Base-by-base conservation (phyloP, 78 protist genomes). In the Protostelium mycophagum region DNA sequence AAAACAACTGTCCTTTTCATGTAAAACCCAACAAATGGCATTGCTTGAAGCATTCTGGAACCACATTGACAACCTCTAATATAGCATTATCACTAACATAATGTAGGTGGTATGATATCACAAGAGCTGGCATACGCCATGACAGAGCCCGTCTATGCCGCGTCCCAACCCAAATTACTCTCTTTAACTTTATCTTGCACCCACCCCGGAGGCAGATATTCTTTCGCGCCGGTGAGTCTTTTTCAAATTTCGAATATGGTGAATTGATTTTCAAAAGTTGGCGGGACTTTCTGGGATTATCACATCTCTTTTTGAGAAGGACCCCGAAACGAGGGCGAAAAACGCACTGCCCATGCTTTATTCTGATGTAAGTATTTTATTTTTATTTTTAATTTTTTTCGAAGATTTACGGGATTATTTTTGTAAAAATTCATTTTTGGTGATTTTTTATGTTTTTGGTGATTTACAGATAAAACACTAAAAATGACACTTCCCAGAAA, bases 71-170 rank as follows among this genome's bases (percentile, higher is more conserved):
- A n/a, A n/a, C n/a, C n/a, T n/a, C n/a, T n/a, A n/a, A n/a, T n/a
- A n/a, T n/a, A n/a, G n/a, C n/a, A n/a, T n/a, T n/a, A n/a, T n/a
- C n/a, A n/a, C n/a, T n/a, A n/a, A n/a, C n/a, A 16, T 51, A 16
- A 51, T 25, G 5, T 16, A 51, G 73, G 94, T 35, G 94, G 94
- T 38, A 92, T 92, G 94, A 89, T 92, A 25, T 28, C 90, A 0
- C 36, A 90, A 28, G 91, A 92, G 34, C 28, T 92, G 38, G 91
- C 91, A 28, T 9, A 51, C 73, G 73, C 73, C 16, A 5, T 51
- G 73, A 51, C 73, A 5, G 16, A 51, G 31, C 73, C 73, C 73
- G 16, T 25, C 16, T 16, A 16, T 25, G 31, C 34, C 0, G 34
- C 51, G 10, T 38, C 84, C 39, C 85, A 86, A n/a, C 35, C 86